phyloP scores from a whole-genome alignment of 345 rosid genomes.

The Linum lewisii region DNA sequence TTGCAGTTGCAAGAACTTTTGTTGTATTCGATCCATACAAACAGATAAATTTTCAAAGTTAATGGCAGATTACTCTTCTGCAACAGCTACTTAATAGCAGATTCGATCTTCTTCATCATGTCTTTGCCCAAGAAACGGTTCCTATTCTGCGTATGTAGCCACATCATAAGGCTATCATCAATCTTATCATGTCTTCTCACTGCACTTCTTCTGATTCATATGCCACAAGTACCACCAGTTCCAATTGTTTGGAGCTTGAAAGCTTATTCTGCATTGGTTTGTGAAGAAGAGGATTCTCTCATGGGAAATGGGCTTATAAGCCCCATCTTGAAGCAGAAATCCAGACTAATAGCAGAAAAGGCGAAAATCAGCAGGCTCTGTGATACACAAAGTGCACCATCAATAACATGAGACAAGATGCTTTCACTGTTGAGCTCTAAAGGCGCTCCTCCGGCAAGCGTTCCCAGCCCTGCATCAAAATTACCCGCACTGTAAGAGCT shows the following conservation, averaged over 20 bases:
- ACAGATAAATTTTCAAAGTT: no score
- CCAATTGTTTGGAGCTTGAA: neutral
- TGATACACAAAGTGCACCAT: conserved; percentile 34
- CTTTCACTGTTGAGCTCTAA: conserved; percentile 43
- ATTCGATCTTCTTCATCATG: no score
- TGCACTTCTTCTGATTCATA: no score
- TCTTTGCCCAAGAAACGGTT: no score
- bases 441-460: conserved; percentile 50
- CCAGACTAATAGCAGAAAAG: conserved; percentile 47
- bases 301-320: conserved; percentile 47
- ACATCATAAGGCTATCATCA: no score
- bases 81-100: no score
- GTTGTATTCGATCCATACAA: no score
- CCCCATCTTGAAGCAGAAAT: conserved; percentile 46
- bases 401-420: conserved; percentile 32
- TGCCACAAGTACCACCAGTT: neutral
- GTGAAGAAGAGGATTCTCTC: conserved; percentile 17
- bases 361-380: conserved; percentile 40
- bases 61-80: no score
- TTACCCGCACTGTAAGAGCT: no score
- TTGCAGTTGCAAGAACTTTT: no score
- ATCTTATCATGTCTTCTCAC: no score
- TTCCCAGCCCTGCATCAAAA: conserved; percentile 52
- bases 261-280: conserved; percentile 5
- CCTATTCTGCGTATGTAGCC: no score